These are phyloP conservation scores for Mycena belliarum DNA, from an alignment of 768 basidiomycete genomes.

Conservation along the genomic window DNA sequence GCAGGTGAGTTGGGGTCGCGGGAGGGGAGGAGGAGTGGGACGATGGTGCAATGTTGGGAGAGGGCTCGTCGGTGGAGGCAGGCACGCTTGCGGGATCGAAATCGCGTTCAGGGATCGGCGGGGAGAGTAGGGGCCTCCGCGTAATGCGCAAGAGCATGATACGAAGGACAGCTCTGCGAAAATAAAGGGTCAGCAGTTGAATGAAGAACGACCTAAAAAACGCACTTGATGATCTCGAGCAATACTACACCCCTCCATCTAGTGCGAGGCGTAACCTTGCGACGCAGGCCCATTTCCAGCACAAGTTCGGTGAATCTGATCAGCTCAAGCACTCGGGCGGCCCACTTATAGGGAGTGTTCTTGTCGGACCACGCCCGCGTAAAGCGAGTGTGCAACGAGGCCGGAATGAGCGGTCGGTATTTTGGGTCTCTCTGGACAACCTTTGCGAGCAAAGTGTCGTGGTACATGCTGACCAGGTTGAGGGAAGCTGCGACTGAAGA, in stretches of 20 bases:
- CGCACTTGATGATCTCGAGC: constrained; percentile 85
- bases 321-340: constrained; percentile 71
- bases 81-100: constrained; percentile 75
- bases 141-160: constrained; percentile 75
- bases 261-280: constrained; percentile 62
- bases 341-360: constrained; percentile 73
- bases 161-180: constrained; percentile 70
- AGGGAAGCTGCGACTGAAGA: constrained; percentile 79
- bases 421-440: constrained; percentile 65
- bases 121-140: constrained; percentile 70
- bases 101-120: constrained; percentile 86
- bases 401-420: constrained; percentile 74
- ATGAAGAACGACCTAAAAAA: constrained; percentile 10
- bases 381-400: constrained; percentile 82
- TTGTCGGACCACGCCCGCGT: constrained; percentile 85
- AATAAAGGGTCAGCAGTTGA: neutral
- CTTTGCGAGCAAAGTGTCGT: constrained; percentile 85
- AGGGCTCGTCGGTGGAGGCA: constrained; percentile 50
- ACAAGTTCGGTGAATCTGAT: constrained; percentile 82
- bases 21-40: constrained; percentile 57
- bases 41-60: constrained; percentile 62
- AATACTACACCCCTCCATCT: constrained; percentile 78
- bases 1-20: constrained; percentile 76
- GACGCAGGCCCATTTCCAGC: constrained; percentile 83
- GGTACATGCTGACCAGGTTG: constrained; percentile 89